Percentiles rank a stretch among this genome's conserved stretches.
phyloP scores from a whole-genome alignment of 768 basidiomycete genomes.

The Postia placenta region DNA sequence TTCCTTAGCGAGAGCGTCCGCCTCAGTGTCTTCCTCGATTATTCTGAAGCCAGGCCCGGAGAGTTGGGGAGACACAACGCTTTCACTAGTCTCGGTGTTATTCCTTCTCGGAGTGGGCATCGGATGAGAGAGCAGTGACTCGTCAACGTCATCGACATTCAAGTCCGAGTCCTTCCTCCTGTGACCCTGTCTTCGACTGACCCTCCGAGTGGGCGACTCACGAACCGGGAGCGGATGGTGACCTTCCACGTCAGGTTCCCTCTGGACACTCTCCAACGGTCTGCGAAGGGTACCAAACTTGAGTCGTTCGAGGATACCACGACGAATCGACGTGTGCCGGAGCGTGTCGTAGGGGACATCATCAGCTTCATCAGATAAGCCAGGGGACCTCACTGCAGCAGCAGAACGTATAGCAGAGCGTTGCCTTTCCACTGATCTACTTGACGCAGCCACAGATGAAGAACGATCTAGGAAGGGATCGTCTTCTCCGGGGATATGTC shows the following conservation, averaged over 20 bases:
- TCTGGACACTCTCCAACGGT: constrained; percentile 3
- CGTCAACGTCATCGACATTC: constrained; percentile 5
- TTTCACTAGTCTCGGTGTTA: constrained; percentile 8
- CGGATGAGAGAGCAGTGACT: not conserved
- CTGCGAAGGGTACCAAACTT: constrained; percentile 26
- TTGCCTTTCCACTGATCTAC: not conserved
- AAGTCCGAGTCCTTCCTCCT: constrained; percentile 14
- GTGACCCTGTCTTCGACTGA: constrained; percentile 6
- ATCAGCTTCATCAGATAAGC: constrained; percentile 20
- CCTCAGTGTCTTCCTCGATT: constrained; percentile 30
- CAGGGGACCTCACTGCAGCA: constrained; percentile 10
- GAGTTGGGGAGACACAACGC: constrained; percentile 16
- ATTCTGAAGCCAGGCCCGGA: constrained; percentile 39
- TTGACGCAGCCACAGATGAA: not conserved
- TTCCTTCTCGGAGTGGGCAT: constrained; percentile 11
- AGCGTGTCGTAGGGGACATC: constrained; percentile 38
- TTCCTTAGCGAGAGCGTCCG: constrained; percentile 11
- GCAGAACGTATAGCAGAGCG: not conserved
- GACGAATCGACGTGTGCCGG: constrained; percentile 46
- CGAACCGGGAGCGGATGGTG: not conserved
- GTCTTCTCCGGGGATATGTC: constrained; percentile 12
- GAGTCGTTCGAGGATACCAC: constrained; percentile 40
- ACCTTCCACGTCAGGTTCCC: constrained; percentile 4
- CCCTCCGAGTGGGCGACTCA: not conserved
- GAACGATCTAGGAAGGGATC: constrained; percentile 23